Conservation (phyloP, 352 stramenopile species). For the Globisporangium uncinulatum region DNA sequence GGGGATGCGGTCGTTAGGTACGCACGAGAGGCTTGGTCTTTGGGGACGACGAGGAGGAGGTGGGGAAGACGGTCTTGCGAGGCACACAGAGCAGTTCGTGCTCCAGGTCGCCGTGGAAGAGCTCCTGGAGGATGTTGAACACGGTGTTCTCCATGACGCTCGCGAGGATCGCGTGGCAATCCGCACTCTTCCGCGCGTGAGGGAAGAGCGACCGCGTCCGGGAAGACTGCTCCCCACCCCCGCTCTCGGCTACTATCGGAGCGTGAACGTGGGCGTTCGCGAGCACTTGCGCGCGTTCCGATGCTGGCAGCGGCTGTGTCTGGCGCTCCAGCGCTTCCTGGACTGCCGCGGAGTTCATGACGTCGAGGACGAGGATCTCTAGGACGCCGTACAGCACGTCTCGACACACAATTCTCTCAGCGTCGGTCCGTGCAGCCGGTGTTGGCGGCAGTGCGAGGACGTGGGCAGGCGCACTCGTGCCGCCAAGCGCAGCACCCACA, state of each 20-base stretch:
- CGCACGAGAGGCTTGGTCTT: conserved; percentile 13
- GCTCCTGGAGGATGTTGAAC: conserved; percentile 76
- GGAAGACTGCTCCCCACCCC: background rate
- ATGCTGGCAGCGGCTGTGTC: conserved; percentile 21
- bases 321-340: conserved; percentile 37
- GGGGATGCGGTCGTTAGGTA: background rate
- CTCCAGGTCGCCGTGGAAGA: conserved; percentile 74
- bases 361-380: conserved; percentile 53
- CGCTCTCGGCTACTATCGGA: conserved; percentile 2
- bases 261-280: conserved; percentile 8
- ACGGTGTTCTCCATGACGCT: conserved; percentile 76
- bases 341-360: conserved; percentile 45
- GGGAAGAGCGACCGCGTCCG: conserved; percentile 14
- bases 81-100: conserved; percentile 62
- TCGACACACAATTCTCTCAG: conserved; percentile 21
- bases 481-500: background rate
- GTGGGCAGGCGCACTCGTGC: background rate
- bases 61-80: conserved; percentile 47
- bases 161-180: conserved; percentile 58
- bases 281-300: conserved; percentile 19
- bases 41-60: conserved; percentile 11
- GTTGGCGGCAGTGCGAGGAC: conserved; percentile 1
- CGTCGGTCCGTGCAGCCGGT: background rate
- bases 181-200: conserved; percentile 34
- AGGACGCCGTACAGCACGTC: conserved; percentile 50